Conservation (phyloP, 768 basidiomycete species). For the Leucocoprinus birnbaumii region DNA sequence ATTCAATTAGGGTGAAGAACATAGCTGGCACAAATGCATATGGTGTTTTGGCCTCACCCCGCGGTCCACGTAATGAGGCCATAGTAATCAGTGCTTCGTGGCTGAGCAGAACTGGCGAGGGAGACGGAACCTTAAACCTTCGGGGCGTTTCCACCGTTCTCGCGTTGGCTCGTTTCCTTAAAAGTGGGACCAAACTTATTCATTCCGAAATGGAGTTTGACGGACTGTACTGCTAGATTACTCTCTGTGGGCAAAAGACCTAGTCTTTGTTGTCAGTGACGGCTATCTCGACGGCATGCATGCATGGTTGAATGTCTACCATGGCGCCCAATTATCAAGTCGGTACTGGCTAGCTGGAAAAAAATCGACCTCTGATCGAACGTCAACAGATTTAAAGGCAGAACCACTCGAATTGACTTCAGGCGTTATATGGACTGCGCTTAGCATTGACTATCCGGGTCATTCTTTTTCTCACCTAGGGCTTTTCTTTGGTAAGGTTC, state of each 20-base stretch:
- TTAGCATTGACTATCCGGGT: constrained; percentile 93
- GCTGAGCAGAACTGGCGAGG: constrained; percentile 65
- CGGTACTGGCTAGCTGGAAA: neutral
- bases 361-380: neutral
- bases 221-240: constrained; percentile 51
- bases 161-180: constrained; percentile 79
- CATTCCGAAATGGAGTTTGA: neutral
- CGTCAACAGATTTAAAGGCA: constrained; percentile 55
- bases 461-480: constrained; percentile 97
- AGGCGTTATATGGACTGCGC: constrained; percentile 93
- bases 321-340: constrained; percentile 69
- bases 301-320: constrained; percentile 87
- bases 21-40: constrained; percentile 77
- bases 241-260: constrained; percentile 93
- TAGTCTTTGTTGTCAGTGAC: constrained; percentile 87
- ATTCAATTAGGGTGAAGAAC: constrained; percentile 31
- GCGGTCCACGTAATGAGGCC: constrained; percentile 91
- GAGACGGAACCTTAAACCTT: constrained; percentile 64
- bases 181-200: constrained; percentile 50
- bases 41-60: constrained; percentile 76
- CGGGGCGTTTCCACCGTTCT: constrained; percentile 86
- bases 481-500: constrained; percentile 80
- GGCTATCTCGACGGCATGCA: constrained; percentile 90
- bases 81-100: constrained; percentile 92
- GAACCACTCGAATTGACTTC: constrained; percentile 64